phyloP scores from a whole-genome alignment of 192 early-diverging fungal genomes.

The Bifiguratus adelaidae region DNA sequence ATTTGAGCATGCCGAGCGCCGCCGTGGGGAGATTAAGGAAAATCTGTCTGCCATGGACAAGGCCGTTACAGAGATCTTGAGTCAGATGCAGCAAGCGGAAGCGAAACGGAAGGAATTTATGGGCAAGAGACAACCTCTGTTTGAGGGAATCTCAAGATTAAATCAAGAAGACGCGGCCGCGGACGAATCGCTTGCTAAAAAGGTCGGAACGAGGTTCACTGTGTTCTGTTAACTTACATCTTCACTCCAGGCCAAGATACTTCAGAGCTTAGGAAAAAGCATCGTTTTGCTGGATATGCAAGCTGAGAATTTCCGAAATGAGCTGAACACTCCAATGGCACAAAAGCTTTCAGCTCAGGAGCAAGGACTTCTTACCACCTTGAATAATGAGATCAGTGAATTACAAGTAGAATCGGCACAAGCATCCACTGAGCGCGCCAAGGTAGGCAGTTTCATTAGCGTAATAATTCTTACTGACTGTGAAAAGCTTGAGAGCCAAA shows the following conservation, averaged over 20 bases:
- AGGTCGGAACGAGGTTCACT: slow-evolving; percentile 13
- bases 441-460: slow-evolving; percentile 18
- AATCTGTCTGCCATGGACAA: slow-evolving; percentile 49
- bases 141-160: slow-evolving; percentile 43
- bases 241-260: slow-evolving; percentile 28
- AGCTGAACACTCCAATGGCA: too few relatives aligned
- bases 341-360: slow-evolving; percentile 44
- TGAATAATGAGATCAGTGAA: slow-evolving; percentile 38
- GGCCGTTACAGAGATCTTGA: slow-evolving; percentile 45
- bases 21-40: slow-evolving; percentile 29
- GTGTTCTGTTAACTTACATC: neutral
- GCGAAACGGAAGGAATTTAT: slow-evolving; percentile 35
- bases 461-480: neutral
- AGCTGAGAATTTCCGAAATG: too few relatives aligned
- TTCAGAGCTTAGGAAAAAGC: too few relatives aligned
- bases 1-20: slow-evolving; percentile 24
- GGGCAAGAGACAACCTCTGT: slow-evolving; percentile 45
- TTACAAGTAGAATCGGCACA: slow-evolving; percentile 44
- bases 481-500: slow-evolving; percentile 55
- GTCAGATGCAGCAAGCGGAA: slow-evolving; percentile 41
- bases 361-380: slow-evolving; percentile 29
- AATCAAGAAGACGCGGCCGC: slow-evolving; percentile 51
- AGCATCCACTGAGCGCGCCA: slow-evolving; percentile 36
- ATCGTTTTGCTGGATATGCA: too few relatives aligned
- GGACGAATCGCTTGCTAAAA: slow-evolving; percentile 31